Conservation (phyloP, 1,139 yeast genomes). For the Nakaseomyces delphensis region DNA sequence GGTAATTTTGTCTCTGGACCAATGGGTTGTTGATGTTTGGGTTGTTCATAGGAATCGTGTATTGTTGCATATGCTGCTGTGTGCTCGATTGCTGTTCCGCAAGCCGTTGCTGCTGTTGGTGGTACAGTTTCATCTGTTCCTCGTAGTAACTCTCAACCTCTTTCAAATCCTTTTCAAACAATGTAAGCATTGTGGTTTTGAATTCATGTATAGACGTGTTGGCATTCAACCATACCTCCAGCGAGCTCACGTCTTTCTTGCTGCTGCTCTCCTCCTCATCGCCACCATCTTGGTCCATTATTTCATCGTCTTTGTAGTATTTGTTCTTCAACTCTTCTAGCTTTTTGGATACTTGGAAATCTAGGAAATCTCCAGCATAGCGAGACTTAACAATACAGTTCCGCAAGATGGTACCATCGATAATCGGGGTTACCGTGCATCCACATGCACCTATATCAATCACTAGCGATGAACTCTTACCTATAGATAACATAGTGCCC, state of each 20-base stretch:
- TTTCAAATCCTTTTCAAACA: constrained; percentile 24
- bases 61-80: constrained; percentile 12
- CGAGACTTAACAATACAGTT: constrained; percentile 53
- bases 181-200: constrained; percentile 23
- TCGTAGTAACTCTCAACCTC: constrained; percentile 24
- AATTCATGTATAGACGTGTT: constrained; percentile 29
- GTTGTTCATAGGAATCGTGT: constrained; percentile 6
- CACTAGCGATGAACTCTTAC: constrained; percentile 58
- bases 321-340: constrained; percentile 22
- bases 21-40: constrained; percentile 19
- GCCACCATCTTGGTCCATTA: constrained; percentile 1
- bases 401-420: constrained; percentile 58
- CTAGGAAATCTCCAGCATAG: constrained; percentile 63
- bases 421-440: constrained; percentile 57
- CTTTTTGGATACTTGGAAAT: constrained; percentile 39
- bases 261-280: background rate
- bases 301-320: constrained; percentile 3
- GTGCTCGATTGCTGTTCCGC: constrained; percentile 11
- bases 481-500: constrained; percentile 60
- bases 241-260: constrained; percentile 10
- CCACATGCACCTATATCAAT: constrained; percentile 59
- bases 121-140: constrained; percentile 19
- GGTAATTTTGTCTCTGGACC: constrained; percentile 18
- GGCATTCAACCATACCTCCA: constrained; percentile 22
- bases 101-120: constrained; percentile 18